Evolutionary conservation across 2,329 filamentous ascomycete species (phyloP), one percentile per base, ranked within the genome.

Genomic region (Beauveria caledonica): DNA sequence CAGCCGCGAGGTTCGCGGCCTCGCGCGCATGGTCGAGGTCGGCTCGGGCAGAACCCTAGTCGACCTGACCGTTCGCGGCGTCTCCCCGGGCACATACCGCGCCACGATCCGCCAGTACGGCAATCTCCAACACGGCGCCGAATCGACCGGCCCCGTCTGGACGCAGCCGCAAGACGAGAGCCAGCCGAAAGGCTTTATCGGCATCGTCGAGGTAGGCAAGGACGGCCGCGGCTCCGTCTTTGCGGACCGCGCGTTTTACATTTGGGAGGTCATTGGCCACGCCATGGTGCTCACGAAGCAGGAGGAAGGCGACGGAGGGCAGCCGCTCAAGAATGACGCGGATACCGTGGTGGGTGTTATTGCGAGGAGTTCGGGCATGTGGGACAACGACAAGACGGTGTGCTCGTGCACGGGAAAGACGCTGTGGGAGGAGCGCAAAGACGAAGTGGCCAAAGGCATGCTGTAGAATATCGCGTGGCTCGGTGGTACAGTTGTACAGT

Each of bases 311-410:
- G 83, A 86, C 66, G 77, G 78, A 61, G 82, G 86, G 1, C 64
- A 62, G 13, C 78, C 78, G 60, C 76, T 87, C 66, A 80, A 80
- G 67, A 92, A 96, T 66, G 90, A 96, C 70, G 81, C 86, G 60
- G 85, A 95, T 72, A 96, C 92, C 21, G 78, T 97, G 55, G 90
- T 96, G 2, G 94, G 94, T 9, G 92, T 99, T 56, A 90, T 99
- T 75, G 94, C 94, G 53, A 82, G 94, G 70, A 97, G 92, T 73
- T 93, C 94, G 17, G 94, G 94, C n/a, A 88, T 96, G 63, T 99
- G 94, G 94, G 93, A 97, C 73, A 96, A 99, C 68, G 91, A 97
- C 72, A 99, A 97, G 82, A 96, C 90, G 50, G 93, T 99, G 6
- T 99, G 94, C 73, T 96, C 92, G 52, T 99, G 94, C 75, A 96